Evolutionary conservation across 176 grass and related monocot genomes (phyloP), one percentile per base, ranked within the genome.

Genomic region (Rhynchospora pubera): DNA sequence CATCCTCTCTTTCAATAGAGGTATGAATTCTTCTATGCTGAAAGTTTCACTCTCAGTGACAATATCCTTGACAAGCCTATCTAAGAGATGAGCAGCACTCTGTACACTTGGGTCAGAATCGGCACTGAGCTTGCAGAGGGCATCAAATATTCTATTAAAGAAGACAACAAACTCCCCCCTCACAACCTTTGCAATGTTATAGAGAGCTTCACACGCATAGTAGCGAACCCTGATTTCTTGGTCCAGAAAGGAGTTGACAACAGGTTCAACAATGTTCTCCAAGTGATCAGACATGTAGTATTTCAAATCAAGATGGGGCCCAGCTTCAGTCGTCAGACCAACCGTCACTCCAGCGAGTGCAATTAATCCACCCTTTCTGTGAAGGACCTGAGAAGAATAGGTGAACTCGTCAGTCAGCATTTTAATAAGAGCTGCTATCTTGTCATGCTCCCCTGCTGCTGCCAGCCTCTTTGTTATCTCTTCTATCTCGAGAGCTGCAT

Each of bases 11-110:
- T 91, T 99, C 86, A 99, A 67, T 60, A 99, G 87, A 67, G 97
- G 97, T 93, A 99, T 91, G 84, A 99, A 99, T 83, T 99, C 97
- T 91, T 99, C 93, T 90, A 99, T 99, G 93, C 97, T 99, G 85
- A 85, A 99, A 64, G 83, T 74, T 45, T 89, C 72, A 56, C 72
- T 77, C 72, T 77, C 72, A 12, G 72, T 77, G 72, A 77, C 72
- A 24, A 77, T 80, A 59, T 94, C 96, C 92, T 99, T 99, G 24
- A 96, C 91, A 84, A 99, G 97, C 62, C 97, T 93, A 39, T 99
- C 97, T 87, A 99, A 91, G 89, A 99, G 97, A 91, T 99, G 97
- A 80, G 97, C 93, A 63, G 97, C 97, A 87, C 97, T 99, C 69
- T 99, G 97, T 43, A 99, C 97, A 56, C 88, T 99, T 45, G 91